A percentile compares a stretch with the other conserved stretches of the same genome.
phyloP scores from a whole-genome alignment of 1,139 yeast species.

The Candida smagusa region DNA sequence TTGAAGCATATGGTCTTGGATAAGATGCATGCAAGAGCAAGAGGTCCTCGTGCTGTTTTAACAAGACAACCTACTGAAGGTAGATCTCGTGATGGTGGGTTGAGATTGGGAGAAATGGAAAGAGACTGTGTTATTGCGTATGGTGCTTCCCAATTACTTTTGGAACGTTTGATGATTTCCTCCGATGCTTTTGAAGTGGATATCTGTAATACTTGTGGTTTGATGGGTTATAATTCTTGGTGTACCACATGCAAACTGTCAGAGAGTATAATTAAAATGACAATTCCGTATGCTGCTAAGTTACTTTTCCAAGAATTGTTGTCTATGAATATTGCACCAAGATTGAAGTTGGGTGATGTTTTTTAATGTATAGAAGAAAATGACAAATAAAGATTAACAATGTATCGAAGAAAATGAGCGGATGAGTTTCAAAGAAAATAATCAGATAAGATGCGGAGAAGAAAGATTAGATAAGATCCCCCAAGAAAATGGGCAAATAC shows the following conservation, averaged over 20 bases:
- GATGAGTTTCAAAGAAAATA: too few relatives aligned
- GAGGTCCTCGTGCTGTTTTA: constrained; percentile 97
- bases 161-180: constrained; percentile 93
- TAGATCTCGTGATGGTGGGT: constrained; percentile 98
- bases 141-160: constrained; percentile 92
- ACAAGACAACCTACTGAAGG: constrained; percentile 99
- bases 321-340: constrained; percentile 97
- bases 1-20: constrained; percentile 98
- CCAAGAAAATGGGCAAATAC: too few relatives aligned
- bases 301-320: constrained; percentile 91
- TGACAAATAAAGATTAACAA: too few relatives aligned
- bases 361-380: constrained; percentile 32
- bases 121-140: constrained; percentile 99
- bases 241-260: constrained; percentile 92
- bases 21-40: constrained; percentile 99
- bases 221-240: constrained; percentile 98
- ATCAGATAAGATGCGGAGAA: too few relatives aligned
- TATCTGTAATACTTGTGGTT: constrained; percentile 91
- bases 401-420: too few relatives aligned
- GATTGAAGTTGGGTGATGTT: constrained; percentile 84
- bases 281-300: constrained; percentile 97
- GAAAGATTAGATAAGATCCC: too few relatives aligned
- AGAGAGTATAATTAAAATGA: constrained; percentile 86
- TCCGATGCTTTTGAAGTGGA: constrained; percentile 98
- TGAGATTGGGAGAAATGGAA: constrained; percentile 99